A percentile compares a stretch with the other conserved stretches of the same genome.
These are phyloP conservation scores for Acer saccharum DNA, from an alignment of 345 rosid genomes.

Conservation along the genomic window DNA sequence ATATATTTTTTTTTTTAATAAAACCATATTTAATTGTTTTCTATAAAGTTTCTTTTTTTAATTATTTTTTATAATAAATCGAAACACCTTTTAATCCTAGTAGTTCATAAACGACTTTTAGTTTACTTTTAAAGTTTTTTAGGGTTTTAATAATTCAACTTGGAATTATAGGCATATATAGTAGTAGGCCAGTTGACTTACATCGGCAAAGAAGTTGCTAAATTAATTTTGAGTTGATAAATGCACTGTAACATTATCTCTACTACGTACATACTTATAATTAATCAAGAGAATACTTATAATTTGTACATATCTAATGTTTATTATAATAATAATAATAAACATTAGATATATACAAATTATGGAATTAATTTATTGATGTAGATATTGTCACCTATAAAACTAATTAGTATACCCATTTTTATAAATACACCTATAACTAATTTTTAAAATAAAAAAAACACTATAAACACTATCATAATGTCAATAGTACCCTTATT, in stretches of 20 bases:
- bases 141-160: conserved; percentile 5
- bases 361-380: conserved; percentile 12
- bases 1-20: neutral
- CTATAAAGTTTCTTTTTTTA: neutral
- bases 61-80: too few species aligned
- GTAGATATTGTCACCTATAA: too few species aligned
- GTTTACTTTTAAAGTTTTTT: neutral
- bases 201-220: neutral
- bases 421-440: too few species aligned
- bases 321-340: neutral
- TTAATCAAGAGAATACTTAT: neutral
- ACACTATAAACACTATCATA: too few species aligned
- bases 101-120: neutral
- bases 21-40: neutral
- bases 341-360: neutral
- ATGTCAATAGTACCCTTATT: too few species aligned
- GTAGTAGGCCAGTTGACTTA: neutral
- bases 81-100: neutral
- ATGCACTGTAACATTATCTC: neutral
- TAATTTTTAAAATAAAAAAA: too few species aligned
- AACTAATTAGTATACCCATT: too few species aligned
- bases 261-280: neutral
- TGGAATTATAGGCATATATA: neutral
- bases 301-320: too few species aligned
- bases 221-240: too few species aligned